phyloP scores from a whole-genome alignment of 2,329 filamentous ascomycete genomes.

The Aspergillus alliaceus region DNA sequence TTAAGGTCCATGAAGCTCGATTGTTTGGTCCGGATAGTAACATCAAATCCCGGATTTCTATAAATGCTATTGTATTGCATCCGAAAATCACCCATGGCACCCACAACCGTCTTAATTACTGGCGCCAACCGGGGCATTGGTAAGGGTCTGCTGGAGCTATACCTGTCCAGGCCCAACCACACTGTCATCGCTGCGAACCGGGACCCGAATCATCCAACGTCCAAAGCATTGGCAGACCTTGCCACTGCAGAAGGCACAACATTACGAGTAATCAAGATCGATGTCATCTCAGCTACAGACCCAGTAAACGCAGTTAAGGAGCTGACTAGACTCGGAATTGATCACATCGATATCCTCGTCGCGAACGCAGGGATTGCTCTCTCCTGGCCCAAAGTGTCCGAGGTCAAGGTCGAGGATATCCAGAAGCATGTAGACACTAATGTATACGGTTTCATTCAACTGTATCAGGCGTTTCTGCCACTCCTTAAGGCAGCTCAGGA shows the following conservation, averaged over 20 bases:
- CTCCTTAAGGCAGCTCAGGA: constrained; percentile 10
- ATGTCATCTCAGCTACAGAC: constrained; percentile 37
- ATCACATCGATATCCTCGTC: constrained; percentile 51
- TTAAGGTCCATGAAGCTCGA: too few species aligned
- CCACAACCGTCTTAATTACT: background rate
- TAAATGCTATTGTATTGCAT: background rate
- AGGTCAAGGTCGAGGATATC: constrained; percentile 18
- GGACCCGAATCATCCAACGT: background rate
- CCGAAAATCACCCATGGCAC: background rate
- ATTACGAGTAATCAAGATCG: constrained; percentile 47
- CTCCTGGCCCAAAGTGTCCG: constrained; percentile 14
- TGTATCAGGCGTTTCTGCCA: constrained; percentile 15
- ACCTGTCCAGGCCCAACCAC: constrained; percentile 3
- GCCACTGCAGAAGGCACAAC: constrained; percentile 35
- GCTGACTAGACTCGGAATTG: constrained; percentile 36
- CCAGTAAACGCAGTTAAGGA: constrained; percentile 33
- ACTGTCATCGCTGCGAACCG: constrained; percentile 1
- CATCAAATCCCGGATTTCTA: too few species aligned
- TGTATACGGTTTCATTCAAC: constrained; percentile 27
- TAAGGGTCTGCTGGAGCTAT: background rate
- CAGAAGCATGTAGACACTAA: constrained; percentile 34
- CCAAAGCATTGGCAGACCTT: constrained; percentile 19
- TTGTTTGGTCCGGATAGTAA: background rate
- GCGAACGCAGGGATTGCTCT: constrained; percentile 51
- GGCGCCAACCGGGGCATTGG: constrained; percentile 2